A percentile compares a stretch with the other conserved stretches of the same genome.
Evolutionary conservation across 768 basidiomycete genomes (phyloP).

Genomic region (Agaricus sinodeliciosus): DNA sequence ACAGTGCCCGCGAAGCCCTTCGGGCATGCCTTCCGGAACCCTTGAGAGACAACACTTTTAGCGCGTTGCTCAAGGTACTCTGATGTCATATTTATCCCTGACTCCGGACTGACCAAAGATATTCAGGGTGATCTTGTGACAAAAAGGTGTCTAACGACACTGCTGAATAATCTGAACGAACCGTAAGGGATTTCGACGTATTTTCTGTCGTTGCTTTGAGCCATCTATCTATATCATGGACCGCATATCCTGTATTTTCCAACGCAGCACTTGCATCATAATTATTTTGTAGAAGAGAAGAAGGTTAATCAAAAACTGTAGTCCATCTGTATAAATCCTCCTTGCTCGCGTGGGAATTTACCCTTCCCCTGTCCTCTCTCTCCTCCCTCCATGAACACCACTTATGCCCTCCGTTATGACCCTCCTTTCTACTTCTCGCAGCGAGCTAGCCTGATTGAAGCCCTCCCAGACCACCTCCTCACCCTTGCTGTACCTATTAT

Average conservation of each 20-base stretch:
- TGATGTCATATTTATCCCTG: neutral
- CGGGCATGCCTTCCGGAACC: conserved; percentile 95
- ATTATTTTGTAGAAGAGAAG: conserved; percentile 7
- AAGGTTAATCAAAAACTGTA: conserved; percentile 2
- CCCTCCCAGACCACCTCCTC: conserved; percentile 64
- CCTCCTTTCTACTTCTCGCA: conserved; percentile 51
- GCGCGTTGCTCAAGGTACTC: conserved; percentile 77
- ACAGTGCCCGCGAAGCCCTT: conserved; percentile 90
- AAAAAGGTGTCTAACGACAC: conserved; percentile 85
- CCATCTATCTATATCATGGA: conserved; percentile 9
- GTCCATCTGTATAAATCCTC: conserved; percentile 9
- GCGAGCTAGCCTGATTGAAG: conserved; percentile 39
- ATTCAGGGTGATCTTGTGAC: conserved; percentile 94
- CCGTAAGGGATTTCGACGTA: conserved; percentile 27
- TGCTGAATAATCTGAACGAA: conserved; percentile 84
- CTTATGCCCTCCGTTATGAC: neutral
- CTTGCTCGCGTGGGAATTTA: conserved; percentile 8
- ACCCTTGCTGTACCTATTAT: conserved; percentile 70
- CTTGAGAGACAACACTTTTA: conserved; percentile 89
- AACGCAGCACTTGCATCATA: conserved; percentile 7
- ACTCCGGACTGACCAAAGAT: conserved; percentile 14
- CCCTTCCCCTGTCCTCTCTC: conserved; percentile 11
- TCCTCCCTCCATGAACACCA: conserved; percentile 5
- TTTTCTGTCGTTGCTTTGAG: conserved; percentile 6
- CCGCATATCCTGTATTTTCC: conserved; percentile 10